Conservation (phyloP, 805 yeast genomes). For the Crinitomyces ghanaensis region DNA sequence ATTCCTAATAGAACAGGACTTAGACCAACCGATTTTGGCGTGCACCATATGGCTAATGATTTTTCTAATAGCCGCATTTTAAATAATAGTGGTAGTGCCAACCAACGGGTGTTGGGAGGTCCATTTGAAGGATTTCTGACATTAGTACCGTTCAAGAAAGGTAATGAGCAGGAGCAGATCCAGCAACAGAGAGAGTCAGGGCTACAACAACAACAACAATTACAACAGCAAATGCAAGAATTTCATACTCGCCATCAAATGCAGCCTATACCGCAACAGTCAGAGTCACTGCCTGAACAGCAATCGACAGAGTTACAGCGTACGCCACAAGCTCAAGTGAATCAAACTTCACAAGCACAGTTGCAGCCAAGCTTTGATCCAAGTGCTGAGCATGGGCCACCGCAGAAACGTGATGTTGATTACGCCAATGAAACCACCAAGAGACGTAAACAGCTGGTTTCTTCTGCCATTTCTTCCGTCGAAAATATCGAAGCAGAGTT, state of each 20-base stretch:
- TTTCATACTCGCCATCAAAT: too few species aligned
- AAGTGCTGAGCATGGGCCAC: background rate
- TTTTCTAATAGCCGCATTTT: background rate
- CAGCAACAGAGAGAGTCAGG: background rate
- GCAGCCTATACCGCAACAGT: too few species aligned
- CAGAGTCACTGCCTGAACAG: too few species aligned
- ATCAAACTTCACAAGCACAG: slow-evolving; percentile 1
- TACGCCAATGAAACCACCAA: slow-evolving; percentile 13
- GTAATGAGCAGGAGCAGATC: background rate
- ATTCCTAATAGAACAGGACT: slow-evolving; percentile 78
- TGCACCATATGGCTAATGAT: slow-evolving; percentile 22
- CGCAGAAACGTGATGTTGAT: slow-evolving; percentile 1
- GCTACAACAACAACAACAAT: slow-evolving; percentile 1
- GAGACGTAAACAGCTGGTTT: slow-evolving; percentile 34
- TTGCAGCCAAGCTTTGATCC: too few species aligned
- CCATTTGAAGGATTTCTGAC: too few species aligned
- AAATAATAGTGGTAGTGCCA: background rate
- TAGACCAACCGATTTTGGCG: slow-evolving; percentile 78
- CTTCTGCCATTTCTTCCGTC: slow-evolving; percentile 41
- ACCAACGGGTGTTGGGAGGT: too few species aligned
- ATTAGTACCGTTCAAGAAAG: too few species aligned
- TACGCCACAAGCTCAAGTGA: background rate
- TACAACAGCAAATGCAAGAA: background rate
- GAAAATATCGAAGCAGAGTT: slow-evolving; percentile 46
- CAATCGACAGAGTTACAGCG: too few species aligned